Conservation (phyloP, 441 rosid species). For the Gossypium lobatum region DNA sequence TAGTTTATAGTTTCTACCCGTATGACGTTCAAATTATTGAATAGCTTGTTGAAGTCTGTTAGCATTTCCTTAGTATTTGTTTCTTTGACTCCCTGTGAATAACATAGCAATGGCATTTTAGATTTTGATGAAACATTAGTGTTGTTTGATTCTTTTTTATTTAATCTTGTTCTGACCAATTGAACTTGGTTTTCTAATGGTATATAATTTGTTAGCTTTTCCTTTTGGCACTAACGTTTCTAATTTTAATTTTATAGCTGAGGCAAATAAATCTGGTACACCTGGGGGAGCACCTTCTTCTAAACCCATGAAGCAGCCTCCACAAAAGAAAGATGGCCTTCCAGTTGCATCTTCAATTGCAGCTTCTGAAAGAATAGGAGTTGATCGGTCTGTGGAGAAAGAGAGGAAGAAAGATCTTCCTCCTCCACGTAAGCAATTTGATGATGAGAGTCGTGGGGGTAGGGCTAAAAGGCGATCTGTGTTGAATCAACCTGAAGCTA, state of each 20-base stretch:
- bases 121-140: constrained; percentile 5
- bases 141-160: not conserved
- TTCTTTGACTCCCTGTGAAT: not conserved
- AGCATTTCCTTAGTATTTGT: not conserved
- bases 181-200: not conserved
- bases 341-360: constrained; percentile 38
- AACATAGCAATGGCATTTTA: not conserved
- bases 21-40: not conserved
- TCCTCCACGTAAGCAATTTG: constrained; percentile 89
- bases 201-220: not conserved
- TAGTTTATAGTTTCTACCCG: not conserved
- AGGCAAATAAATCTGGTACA: constrained; percentile 40
- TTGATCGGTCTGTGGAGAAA: constrained; percentile 54
- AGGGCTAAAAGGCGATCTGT: constrained; percentile 88
- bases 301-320: constrained; percentile 48
- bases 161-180: not conserved
- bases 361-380: constrained; percentile 56
- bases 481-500: constrained; percentile 73
- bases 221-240: not conserved
- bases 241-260: constrained; percentile 23
- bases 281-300: constrained; percentile 32
- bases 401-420: constrained; percentile 82
- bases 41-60: constrained; percentile 2
- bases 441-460: constrained; percentile 70
- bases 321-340: constrained; percentile 56